A percentile compares a stretch with the other conserved stretches of the same genome.
These are phyloP conservation scores for Sphaerobolus stellatus DNA, from an alignment of 1,284 basidiomycete species.

Conservation along the genomic window DNA sequence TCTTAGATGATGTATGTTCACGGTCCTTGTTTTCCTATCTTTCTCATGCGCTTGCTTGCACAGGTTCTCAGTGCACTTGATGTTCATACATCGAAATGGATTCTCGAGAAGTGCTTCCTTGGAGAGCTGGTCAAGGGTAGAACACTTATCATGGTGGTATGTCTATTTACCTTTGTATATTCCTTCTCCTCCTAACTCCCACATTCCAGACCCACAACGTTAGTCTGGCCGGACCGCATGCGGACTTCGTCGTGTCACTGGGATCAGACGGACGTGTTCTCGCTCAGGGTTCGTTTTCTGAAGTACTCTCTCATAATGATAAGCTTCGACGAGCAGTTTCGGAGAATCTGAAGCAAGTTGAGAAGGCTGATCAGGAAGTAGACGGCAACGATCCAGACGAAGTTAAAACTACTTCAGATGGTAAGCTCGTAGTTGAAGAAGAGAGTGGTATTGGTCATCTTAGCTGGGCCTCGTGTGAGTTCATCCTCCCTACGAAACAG, in stretches of 20 bases:
- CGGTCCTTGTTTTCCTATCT: not conserved
- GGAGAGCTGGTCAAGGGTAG: conserved; percentile 41
- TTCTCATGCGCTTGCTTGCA: not conserved
- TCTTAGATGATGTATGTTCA: conserved; percentile 35
- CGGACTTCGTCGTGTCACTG: conserved; percentile 39
- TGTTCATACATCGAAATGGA: conserved; percentile 45
- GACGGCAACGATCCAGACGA: conserved; percentile 12
- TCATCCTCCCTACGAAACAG: not conserved
- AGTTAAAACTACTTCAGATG: conserved; percentile 23
- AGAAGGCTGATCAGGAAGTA: conserved; percentile 17
- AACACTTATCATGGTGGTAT: conserved; percentile 42
- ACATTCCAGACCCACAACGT: conserved; percentile 40
- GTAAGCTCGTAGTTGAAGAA: conserved; percentile 39
- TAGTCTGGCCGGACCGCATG: conserved; percentile 38
- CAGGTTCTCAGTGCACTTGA: conserved; percentile 42
- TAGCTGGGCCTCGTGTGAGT: conserved; percentile 21
- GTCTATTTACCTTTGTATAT: conserved; percentile 9
- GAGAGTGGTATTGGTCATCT: conserved; percentile 43
- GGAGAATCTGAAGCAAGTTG: conserved; percentile 21
- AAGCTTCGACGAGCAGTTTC: conserved; percentile 20
- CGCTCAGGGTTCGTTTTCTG: conserved; percentile 21
- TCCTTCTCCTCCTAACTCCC: not conserved
- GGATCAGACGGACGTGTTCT: conserved; percentile 25
- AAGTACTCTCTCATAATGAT: conserved; percentile 25
- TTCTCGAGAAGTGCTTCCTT: conserved; percentile 43